Evolutionary conservation across 2,329 filamentous ascomycete genomes (phyloP), one percentile per base, ranked within the genome.

Genomic region (Parascedosporium putredinis): DNA sequence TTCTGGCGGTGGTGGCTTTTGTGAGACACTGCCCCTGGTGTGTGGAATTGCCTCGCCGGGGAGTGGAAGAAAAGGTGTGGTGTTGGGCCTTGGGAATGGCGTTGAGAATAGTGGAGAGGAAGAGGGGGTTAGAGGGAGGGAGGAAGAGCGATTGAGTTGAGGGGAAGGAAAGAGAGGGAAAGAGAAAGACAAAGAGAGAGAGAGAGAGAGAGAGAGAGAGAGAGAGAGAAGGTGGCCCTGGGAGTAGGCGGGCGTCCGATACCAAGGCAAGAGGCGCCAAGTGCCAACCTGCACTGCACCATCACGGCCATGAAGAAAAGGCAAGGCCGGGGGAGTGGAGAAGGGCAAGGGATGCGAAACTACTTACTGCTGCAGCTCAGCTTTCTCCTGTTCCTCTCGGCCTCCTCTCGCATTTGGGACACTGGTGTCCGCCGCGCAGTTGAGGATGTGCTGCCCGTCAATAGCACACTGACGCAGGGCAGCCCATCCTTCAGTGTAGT

Each of bases 381-480:
- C 78, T 60, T 80, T 82, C 24, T 62, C 63, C 61, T 83, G 79
- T 61, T 83, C 79, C 20, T 74, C 71, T 50, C 74, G 71, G 9
- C 76, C 76, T 49, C 77, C 78, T 44, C 61, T 62, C 44, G 72
- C 63, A 42, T 67, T 64, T 3, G 79, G 78, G 10, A 83, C 78
- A 48, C 68, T 70, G 14, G 78, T 78, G 61, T 83, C 80, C 36
- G 79, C 79, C 20, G 76, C 78, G 57, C 76, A 79, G 59, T 83
- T 78, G 53, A 83, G 71, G 55, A 84, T 82, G 63, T 81, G 72
- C 59, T 81, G 78, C 5, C 79, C 79, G 57, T 83, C 80, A 38
- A 80, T 59, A 47, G 72, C 68, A 64, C 79, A 83, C 64, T 84
- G 79, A 38, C 79, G 74, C 47, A 84, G 65, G 14, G 73, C 73